Evolutionary conservation across 495 filamentous ascomycete species (phyloP).

Genomic region (Symbiotaphrina buchneri): DNA sequence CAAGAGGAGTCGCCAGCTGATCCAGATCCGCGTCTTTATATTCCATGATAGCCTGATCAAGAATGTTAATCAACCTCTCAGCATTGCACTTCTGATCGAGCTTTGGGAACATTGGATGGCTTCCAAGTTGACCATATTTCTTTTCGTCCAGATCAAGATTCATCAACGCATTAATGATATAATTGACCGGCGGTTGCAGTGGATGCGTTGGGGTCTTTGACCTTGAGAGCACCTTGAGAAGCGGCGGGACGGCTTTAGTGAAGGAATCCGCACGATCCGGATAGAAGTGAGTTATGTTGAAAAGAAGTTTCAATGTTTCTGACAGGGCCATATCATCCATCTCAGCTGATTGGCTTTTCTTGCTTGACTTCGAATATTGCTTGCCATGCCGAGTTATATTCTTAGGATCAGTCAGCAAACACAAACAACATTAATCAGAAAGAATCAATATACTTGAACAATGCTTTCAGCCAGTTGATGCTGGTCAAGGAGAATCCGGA

Average conservation of each 20-base stretch:
- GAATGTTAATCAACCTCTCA: constrained; percentile 49
- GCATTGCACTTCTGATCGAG: constrained; percentile 33
- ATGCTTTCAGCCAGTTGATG: constrained; percentile 49
- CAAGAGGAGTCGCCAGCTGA: constrained; percentile 37
- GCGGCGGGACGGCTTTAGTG: constrained; percentile 38
- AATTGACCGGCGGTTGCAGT: constrained; percentile 32
- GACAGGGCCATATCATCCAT: constrained; percentile 58
- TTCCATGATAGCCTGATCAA: constrained; percentile 36
- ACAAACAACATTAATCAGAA: neutral
- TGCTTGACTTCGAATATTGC: constrained; percentile 21
- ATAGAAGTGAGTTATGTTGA: constrained; percentile 62
- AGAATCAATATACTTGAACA: constrained; percentile 28
- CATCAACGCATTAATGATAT: constrained; percentile 58
- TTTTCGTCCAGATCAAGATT: constrained; percentile 45
- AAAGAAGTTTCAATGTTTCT: constrained; percentile 74
- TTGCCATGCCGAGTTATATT: constrained; percentile 49
- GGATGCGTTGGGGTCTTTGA: constrained; percentile 29
- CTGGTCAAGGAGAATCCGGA: constrained; percentile 43
- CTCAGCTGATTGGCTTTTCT: constrained; percentile 6
- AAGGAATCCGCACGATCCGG: constrained; percentile 35
- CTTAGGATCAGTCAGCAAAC: constrained; percentile 9
- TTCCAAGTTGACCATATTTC: constrained; percentile 17
- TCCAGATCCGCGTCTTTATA: constrained; percentile 51
- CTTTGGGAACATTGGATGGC: constrained; percentile 39
- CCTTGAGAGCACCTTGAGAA: constrained; percentile 48